A percentile compares a stretch with the other conserved stretches of the same genome.
Evolutionary conservation across 345 rosid species (phyloP).

Genomic region (Salix suchowensis): DNA sequence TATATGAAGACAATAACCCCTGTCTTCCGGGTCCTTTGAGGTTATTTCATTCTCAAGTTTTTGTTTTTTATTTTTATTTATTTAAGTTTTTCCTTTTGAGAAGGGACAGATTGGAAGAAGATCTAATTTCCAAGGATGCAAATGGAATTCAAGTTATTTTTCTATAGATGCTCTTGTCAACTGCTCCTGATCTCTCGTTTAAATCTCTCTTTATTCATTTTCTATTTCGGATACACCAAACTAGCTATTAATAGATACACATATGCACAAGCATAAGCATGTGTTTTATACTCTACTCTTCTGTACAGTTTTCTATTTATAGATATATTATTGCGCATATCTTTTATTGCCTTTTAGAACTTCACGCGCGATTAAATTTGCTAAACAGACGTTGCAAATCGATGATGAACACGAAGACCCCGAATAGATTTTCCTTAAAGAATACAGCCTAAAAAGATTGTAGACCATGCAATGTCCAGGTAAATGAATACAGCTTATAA

Average conservation of each 20-base stretch:
- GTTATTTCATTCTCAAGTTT: slow-evolving; percentile 6
- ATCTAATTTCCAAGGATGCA: slow-evolving; percentile 18
- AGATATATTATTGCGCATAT: not conserved
- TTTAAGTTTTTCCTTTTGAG: not conserved
- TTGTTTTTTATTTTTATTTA: not conserved
- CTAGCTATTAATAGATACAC: not conserved
- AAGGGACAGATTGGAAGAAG: slow-evolving; percentile 26
- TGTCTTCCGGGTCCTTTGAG: slow-evolving; percentile 33
- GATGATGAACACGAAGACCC: not conserved
- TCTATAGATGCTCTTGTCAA: slow-evolving; percentile 11
- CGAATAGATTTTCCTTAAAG: not conserved
- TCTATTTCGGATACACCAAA: not conserved
- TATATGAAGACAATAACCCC: slow-evolving; percentile 36
- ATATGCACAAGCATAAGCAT: not conserved
- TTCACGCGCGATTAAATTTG: not conserved
- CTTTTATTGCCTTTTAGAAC: not conserved
- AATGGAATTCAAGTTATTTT: slow-evolving; percentile 3
- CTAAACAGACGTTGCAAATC: not conserved
- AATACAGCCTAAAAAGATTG: not conserved
- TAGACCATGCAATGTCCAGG: too few species aligned
- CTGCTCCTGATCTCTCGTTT: not conserved
- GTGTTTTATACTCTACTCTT: not conserved
- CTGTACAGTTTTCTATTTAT: not conserved
- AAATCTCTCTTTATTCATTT: not conserved
- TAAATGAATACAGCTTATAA: too few species aligned